phyloP scores from a whole-genome alignment of 2,329 filamentous ascomycete genomes.

The Ambrosiella cleistominuta region DNA sequence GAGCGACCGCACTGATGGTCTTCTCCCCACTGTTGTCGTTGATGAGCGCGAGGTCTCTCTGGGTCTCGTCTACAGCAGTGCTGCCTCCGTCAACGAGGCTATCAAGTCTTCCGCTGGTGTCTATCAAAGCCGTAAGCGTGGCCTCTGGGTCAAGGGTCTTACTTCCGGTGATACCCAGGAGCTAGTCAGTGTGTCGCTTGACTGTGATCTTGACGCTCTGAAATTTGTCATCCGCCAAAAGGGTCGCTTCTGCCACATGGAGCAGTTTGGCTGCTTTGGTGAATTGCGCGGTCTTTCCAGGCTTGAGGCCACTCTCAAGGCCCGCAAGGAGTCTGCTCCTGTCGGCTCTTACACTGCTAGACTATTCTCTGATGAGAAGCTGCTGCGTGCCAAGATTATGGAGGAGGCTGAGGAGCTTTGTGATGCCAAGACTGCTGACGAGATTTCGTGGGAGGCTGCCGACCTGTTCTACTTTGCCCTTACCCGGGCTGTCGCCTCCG shows the following conservation, averaged over 20 bases:
- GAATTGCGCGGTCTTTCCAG: constrained; percentile 63
- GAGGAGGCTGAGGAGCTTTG: constrained; percentile 95
- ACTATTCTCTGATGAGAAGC: constrained; percentile 78
- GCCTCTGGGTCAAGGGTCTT: constrained; percentile 91
- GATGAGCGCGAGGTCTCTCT: constrained; percentile 73
- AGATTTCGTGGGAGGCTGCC: constrained; percentile 85
- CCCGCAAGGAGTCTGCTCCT: constrained; percentile 67
- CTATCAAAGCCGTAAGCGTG: constrained; percentile 90
- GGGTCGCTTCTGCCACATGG: constrained; percentile 85
- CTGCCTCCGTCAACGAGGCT: constrained; percentile 76
- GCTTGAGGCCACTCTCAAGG: constrained; percentile 71
- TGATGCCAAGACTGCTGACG: constrained; percentile 61
- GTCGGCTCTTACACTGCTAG: constrained; percentile 84
- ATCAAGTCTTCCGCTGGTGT: constrained; percentile 63
- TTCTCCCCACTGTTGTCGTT: constrained; percentile 79
- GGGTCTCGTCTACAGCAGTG: constrained; percentile 85
- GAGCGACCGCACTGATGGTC: constrained; percentile 65
- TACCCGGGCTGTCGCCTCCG: constrained; percentile 70
- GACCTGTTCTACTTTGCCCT: constrained; percentile 93
- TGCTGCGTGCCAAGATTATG: constrained; percentile 90
- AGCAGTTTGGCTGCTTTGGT: constrained; percentile 85
- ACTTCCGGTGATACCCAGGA: constrained; percentile 90
- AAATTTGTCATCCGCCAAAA: constrained; percentile 81
- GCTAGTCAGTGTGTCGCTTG: constrained; percentile 64
- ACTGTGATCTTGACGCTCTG: constrained; percentile 87